Conservation (phyloP, 495 filamentous ascomycete genomes). For the Cercophora newfieldiana region DNA sequence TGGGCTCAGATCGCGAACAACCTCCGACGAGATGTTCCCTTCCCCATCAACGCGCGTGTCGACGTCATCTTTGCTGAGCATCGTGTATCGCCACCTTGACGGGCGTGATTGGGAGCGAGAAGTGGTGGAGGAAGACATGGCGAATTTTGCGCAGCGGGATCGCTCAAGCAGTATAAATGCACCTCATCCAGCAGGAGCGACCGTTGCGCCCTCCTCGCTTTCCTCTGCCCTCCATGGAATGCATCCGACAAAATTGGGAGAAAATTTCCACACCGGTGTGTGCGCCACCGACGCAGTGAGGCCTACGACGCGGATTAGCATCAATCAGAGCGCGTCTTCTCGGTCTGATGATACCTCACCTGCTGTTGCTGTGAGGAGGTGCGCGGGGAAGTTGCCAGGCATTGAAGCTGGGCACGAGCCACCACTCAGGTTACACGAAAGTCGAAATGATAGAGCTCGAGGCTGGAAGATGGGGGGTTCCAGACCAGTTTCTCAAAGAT, state of each 20-base stretch:
- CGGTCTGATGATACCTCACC: background rate
- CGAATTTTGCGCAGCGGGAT: background rate
- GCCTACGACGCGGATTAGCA: background rate
- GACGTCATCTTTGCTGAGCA: slow-evolving; percentile 5
- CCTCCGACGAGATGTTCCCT: background rate
- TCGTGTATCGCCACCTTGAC: background rate
- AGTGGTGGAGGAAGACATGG: background rate
- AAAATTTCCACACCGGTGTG: background rate
- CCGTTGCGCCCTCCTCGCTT: background rate
- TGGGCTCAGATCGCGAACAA: background rate
- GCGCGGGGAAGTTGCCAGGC: background rate
- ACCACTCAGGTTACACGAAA: background rate
- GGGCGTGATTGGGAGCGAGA: background rate
- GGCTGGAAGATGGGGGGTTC: too few relatives aligned
- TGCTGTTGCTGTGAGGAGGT: background rate
- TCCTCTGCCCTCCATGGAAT: too few relatives aligned
- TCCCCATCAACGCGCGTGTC: background rate
- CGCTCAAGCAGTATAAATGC: background rate
- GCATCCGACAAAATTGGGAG: background rate
- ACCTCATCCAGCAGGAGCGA: background rate
- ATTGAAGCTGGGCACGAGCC: background rate
- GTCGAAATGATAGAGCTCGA: background rate
- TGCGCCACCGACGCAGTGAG: background rate
- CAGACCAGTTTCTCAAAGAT: too few relatives aligned
- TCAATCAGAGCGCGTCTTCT: background rate